Base-by-base conservation (phyloP, 768 basidiomycete species). In the Termitomyces sp. region DNA sequence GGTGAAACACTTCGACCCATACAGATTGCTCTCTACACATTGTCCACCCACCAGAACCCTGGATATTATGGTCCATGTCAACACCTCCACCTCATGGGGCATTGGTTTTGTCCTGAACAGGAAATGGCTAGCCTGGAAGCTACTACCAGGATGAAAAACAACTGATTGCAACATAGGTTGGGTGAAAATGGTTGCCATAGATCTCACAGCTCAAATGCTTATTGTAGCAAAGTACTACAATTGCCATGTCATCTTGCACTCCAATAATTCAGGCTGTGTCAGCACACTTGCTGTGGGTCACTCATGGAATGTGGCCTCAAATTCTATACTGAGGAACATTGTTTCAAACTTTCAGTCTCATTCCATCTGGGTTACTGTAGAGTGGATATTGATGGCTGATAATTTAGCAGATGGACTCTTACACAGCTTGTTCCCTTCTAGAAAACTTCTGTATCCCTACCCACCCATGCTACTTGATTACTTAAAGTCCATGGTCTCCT, bases 161-260 rank as follows among this genome's bases (percentile, higher is more conserved):
- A 21, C 19, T 3, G 2, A 44, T 1, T 59, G 69, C 0, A 62
- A 72, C 17, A 75, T 76, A 8, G 74, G 73, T 0, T 79, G 77
- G 77, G 77, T 71, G 0, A 76, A 79, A 56, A 73, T 77, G 65
- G 65, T 76, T 2, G 77, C 73, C 0, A 63, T 75, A 25, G 75
- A 0, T 60, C 63, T 4, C n/a, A n/a, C n/a, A n/a, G n/a, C n/a
- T n/a, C n/a, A n/a, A n/a, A 62, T 71, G 0, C 52, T 73, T 3
- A 55, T 73, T 6, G 55, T 66, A 0, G 44, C 57, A 0, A 64
- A 66, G 4, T 59, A 64, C 14, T 29, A n/a, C 0, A 52, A 72
- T 21, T 59, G 60, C 8, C 71, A 76, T n/a, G 47, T 76, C 2
- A 14, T 59, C 0, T 59, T 78, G 1, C 62, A 59, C 27, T 76